phyloP scores from a whole-genome alignment of 352 stramenopile species.

The Globisporangium canariense region DNA sequence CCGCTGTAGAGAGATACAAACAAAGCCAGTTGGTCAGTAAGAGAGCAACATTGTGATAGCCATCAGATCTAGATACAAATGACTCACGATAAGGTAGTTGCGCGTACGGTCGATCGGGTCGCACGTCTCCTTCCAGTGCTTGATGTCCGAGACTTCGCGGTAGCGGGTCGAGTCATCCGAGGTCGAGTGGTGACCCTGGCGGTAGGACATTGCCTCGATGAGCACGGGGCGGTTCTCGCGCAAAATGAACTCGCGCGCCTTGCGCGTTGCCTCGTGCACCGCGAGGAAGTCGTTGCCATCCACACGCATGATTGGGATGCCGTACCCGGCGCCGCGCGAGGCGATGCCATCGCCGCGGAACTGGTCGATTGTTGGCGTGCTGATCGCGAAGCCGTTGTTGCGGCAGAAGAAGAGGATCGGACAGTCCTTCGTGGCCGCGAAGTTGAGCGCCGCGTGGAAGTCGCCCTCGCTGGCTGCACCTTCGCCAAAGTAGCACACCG shows the following conservation, averaged over 20 bases:
- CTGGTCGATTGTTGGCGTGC: constrained; percentile 94
- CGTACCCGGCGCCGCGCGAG: constrained; percentile 92
- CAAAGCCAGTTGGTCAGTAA: not conserved
- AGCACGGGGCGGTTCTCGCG: constrained; percentile 90
- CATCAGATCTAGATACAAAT: not conserved
- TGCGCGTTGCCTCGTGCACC: constrained; percentile 90
- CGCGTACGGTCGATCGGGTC: constrained; percentile 91
- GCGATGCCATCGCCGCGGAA: constrained; percentile 97
- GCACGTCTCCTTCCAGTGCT: constrained; percentile 86
- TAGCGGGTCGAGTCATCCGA: constrained; percentile 98
- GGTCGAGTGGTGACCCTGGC: constrained; percentile 97
- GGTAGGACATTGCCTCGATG: constrained; percentile 98
- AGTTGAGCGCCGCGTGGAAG: constrained; percentile 96
- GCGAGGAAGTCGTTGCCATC: constrained; percentile 98
- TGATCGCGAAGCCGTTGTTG: constrained; percentile 99
- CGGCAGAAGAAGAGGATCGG: constrained; percentile 97
- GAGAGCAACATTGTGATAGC: not conserved
- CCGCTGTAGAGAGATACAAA: constrained; percentile 19
- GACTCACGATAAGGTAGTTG: constrained; percentile 83
- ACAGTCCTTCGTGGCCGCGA: constrained; percentile 94
- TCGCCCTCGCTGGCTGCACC: constrained; percentile 96
- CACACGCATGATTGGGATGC: constrained; percentile 95
- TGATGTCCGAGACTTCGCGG: constrained; percentile 91
- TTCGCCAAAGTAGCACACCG: constrained; percentile 97
- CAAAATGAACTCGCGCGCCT: constrained; percentile 90